Conservation (phyloP, 345 rosid genomes). For the Salix dunnii region DNA sequence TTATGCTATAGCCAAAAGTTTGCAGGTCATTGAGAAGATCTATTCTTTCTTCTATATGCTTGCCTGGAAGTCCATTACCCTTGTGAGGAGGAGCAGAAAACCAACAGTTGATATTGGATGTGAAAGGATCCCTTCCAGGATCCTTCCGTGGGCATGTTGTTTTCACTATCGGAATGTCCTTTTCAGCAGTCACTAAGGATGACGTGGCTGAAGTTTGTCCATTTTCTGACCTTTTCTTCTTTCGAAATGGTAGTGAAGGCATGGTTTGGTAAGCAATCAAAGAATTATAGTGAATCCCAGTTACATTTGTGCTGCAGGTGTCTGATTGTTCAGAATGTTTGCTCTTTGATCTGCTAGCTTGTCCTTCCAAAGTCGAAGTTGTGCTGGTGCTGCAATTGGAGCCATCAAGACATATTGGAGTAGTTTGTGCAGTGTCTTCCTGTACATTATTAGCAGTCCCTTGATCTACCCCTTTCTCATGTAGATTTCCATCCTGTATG, state of each 20-base stretch:
- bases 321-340: conserved; percentile 23
- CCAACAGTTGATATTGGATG: conserved; percentile 14
- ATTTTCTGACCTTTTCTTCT: conserved; percentile 48
- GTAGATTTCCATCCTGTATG: conserved; percentile 1
- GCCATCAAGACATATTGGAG: conserved; percentile 19
- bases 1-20: conserved; percentile 20
- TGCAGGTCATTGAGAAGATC: conserved; percentile 32
- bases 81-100: conserved; percentile 21
- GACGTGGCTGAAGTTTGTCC: conserved; percentile 35
- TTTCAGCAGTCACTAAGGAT: conserved; percentile 25
- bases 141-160: conserved; percentile 14
- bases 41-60: conserved; percentile 22
- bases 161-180: conserved; percentile 6
- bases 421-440: conserved; percentile 7
- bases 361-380: conserved; percentile 24
- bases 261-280: conserved; percentile 30
- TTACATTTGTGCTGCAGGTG: conserved; percentile 24
- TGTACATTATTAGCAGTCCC: conserved; percentile 3
- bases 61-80: conserved; percentile 20
- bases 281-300: conserved; percentile 39
- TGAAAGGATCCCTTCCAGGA: conserved; percentile 9
- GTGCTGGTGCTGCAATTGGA: conserved; percentile 17
- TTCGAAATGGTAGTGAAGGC: conserved; percentile 33
- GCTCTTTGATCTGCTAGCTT: conserved; percentile 32
- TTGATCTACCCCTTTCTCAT: conserved; percentile 10